Evolutionary conservation across 768 basidiomycete species (phyloP).

Genomic region (Cytidiella melzeri): DNA sequence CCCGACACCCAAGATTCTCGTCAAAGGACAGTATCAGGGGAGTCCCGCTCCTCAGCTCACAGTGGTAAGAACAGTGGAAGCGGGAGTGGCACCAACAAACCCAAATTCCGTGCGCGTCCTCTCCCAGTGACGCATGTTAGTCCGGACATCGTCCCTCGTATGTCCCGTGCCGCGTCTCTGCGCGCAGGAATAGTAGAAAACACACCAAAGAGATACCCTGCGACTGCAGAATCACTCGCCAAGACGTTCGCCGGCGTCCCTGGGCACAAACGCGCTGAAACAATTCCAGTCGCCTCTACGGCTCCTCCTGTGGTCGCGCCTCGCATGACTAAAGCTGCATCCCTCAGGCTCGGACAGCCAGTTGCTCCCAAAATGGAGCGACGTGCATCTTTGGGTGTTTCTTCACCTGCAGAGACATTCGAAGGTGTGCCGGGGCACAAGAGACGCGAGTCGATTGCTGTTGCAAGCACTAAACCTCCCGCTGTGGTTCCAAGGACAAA

Average conservation of each 20-base stretch:
- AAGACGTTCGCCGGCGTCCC: conserved; percentile 74
- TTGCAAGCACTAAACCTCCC: conserved; percentile 46
- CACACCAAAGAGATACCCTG: conserved; percentile 38
- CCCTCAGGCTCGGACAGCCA: conserved; percentile 56
- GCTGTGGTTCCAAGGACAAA: conserved; percentile 39
- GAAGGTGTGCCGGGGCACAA: conserved; percentile 85
- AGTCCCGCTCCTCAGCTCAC: conserved; percentile 35
- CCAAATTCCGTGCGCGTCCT: conserved; percentile 58
- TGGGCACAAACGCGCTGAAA: conserved; percentile 69
- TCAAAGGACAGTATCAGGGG: conserved; percentile 27
- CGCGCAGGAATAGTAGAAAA: conserved; percentile 55
- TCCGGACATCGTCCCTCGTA: conserved; percentile 74
- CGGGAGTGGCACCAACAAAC: conserved; percentile 41
- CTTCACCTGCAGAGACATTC: conserved; percentile 43
- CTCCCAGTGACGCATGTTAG: conserved; percentile 53
- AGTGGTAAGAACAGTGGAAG: conserved; percentile 35
- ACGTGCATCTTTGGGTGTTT: conserved; percentile 8
- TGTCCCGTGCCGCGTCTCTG: conserved; percentile 67
- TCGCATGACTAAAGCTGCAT: conserved; percentile 70
- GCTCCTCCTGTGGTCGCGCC: conserved; percentile 67
- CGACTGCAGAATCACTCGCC: conserved; percentile 54
- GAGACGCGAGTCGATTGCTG: conserved; percentile 65
- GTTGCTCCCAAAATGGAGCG: conserved; percentile 29
- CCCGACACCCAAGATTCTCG: background rate
- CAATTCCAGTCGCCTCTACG: conserved; percentile 69